Evolutionary conservation across 306 rosid species (phyloP).

Genomic region (Sindora glabra): DNA sequence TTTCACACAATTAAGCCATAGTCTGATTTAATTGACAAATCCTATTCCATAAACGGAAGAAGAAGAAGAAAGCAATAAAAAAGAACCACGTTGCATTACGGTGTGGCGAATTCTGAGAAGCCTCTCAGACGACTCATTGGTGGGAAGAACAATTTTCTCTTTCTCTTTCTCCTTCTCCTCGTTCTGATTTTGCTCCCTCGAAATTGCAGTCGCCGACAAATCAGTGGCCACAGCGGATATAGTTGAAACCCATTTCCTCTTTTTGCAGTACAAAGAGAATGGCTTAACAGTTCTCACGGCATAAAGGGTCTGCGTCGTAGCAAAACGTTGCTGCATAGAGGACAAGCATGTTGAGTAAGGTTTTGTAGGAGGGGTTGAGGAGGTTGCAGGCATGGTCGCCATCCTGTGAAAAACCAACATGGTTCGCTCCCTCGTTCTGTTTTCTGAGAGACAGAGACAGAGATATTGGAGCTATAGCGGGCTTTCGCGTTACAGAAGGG

Average conservation of each 20-base stretch:
- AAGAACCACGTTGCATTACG: constrained; percentile 26
- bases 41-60: background rate
- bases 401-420: constrained; percentile 44
- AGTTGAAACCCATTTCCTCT: constrained; percentile 24
- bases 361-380: constrained; percentile 19
- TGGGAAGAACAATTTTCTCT: constrained; percentile 58
- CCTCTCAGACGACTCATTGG: constrained; percentile 68
- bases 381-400: constrained; percentile 29
- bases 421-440: background rate
- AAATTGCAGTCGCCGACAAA: constrained; percentile 26
- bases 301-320: background rate
- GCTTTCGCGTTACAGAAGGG: too few relatives aligned
- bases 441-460: background rate
- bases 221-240: constrained; percentile 46
- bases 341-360: constrained; percentile 12
- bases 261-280: background rate
- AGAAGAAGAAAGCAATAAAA: background rate
- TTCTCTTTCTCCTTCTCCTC: constrained; percentile 14
- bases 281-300: constrained; percentile 10
- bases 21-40: background rate
- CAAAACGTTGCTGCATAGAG: constrained; percentile 14
- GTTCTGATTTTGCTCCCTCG: constrained; percentile 6
- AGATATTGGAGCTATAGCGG: background rate
- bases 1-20: background rate
- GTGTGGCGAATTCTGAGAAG: constrained; percentile 92